Percentiles rank a stretch among this genome's conserved stretches.
Evolutionary conservation across 768 basidiomycete genomes (phyloP).

Genomic region (Macrolepiota fuliginosa): DNA sequence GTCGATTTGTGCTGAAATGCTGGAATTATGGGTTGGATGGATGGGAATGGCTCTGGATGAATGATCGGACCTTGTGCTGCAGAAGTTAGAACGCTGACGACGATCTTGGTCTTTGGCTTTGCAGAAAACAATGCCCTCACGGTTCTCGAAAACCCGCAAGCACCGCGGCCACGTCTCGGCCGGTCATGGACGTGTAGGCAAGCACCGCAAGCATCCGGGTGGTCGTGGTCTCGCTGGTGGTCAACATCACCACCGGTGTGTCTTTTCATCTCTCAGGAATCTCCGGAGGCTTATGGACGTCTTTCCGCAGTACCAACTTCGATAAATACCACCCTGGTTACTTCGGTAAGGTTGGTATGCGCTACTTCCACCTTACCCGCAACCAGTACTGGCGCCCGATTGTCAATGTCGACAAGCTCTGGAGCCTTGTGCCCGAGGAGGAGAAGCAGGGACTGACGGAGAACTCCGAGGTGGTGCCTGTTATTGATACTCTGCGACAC

Average conservation of each 20-base stretch:
- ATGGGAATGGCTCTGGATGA: slow-evolving; percentile 46
- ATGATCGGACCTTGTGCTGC: slow-evolving; percentile 13
- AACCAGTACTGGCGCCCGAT: slow-evolving; percentile 91
- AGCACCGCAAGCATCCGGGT: slow-evolving; percentile 99
- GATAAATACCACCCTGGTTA: slow-evolving; percentile 99
- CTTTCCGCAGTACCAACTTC: slow-evolving; percentile 75
- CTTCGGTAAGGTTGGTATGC: slow-evolving; percentile 99
- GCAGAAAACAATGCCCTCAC: slow-evolving; percentile 83
- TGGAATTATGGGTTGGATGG: slow-evolving; percentile 39
- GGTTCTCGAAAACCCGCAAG: slow-evolving; percentile 96
- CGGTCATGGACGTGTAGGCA: slow-evolving; percentile 99
- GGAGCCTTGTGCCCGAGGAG: slow-evolving; percentile 84
- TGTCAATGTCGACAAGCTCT: slow-evolving; percentile 98
- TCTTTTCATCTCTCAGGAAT: slow-evolving; percentile 14
- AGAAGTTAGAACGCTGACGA: slow-evolving; percentile 15
- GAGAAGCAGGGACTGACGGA: slow-evolving; percentile 78
- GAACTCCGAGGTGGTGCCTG: slow-evolving; percentile 83
- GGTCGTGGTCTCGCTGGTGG: slow-evolving; percentile 99
- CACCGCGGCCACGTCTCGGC: slow-evolving; percentile 99
- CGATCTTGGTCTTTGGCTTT: slow-evolving; percentile 16
- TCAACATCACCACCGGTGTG: slow-evolving; percentile 97
- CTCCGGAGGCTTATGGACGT: slow-evolving; percentile 5
- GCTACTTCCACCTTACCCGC: slow-evolving; percentile 93
- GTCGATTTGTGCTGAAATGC: slow-evolving; percentile 21
- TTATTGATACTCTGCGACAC: slow-evolving; percentile 81